phyloP scores from a whole-genome alignment of 2,329 filamentous ascomycete genomes.

The Neonectria magnoliae region DNA sequence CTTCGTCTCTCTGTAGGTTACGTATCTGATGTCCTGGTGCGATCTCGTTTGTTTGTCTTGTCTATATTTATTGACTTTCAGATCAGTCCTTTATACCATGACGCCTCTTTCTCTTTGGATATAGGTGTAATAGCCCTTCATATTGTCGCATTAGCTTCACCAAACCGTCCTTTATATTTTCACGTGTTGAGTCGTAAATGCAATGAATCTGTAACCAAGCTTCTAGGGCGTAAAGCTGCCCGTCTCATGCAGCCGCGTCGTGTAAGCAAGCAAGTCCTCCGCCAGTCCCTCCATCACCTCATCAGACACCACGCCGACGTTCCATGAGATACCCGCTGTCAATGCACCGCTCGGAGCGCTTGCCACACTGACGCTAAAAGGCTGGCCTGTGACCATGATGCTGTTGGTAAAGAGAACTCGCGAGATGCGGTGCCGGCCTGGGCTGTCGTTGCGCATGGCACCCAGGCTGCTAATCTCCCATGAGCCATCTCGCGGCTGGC shows the following conservation, averaged over 20 bases:
- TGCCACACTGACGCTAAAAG: conserved; percentile 57
- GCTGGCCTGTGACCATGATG: conserved; percentile 54
- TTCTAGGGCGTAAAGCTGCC: conserved; percentile 30
- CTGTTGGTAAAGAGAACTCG: conserved; percentile 63
- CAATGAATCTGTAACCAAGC: background rate
- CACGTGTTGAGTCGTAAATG: background rate
- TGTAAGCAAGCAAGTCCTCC: conserved; percentile 46
- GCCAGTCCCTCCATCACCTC: conserved; percentile 50
- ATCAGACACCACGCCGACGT: conserved; percentile 55
- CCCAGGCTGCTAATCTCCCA: conserved; percentile 67
- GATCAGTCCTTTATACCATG: background rate
- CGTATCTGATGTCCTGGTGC: background rate
- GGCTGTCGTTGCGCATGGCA: conserved; percentile 44
- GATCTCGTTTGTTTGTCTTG: background rate
- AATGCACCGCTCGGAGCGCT: conserved; percentile 56
- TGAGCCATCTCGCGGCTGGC: conserved; percentile 52
- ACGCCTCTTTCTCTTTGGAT: background rate
- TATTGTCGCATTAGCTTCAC: no score
- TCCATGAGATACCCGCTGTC: conserved; percentile 58
- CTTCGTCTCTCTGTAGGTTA: background rate
- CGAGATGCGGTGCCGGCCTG: conserved; percentile 46
- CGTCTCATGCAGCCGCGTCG: conserved; percentile 34
- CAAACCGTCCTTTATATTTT: background rate
- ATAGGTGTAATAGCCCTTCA: background rate
- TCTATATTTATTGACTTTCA: background rate